Evolutionary conservation across 78 protist genomes (phyloP), one percentile per base, ranked within the genome.

Genomic region (Diacronema lutheri): DNA sequence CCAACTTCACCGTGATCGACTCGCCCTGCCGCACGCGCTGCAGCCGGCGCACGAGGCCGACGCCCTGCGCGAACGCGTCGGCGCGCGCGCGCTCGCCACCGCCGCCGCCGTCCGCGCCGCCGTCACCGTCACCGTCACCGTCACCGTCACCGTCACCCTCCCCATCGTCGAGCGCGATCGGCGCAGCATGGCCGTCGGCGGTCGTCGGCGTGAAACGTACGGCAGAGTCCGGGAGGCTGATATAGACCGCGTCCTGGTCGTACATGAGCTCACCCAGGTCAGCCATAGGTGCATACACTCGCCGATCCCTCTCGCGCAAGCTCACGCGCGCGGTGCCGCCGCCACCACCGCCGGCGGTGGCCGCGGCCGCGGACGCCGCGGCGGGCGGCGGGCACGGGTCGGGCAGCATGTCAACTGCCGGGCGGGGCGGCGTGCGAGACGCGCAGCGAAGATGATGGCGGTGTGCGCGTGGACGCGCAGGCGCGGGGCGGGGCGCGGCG

Each of bases 351-450:
- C n/a, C n/a, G 61, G 23, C 44, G 23, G n/a, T 25, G 5, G n/a
- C 46, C 88, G 73, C 31, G 21, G 58, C 62, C 38, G 55, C 21
- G 26, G 55, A 23, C 31, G 20, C 64, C 87, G 20, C 68, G 58
- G 16, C 35, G 56, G 98, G 97, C 41, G 86, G 92, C 25, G 98
- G 98, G 90, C 97, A 95, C 64, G 99, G 99, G 88, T 99, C 99
- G 1, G 84, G 81, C 33, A 98, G 74, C 50, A 44, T 7, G 50
- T 44, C 50, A 7, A 44, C 16, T n/a, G n/a, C n/a, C n/a, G n/a
- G n/a, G n/a, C n/a, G n/a, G n/a, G n/a, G n/a, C n/a, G n/a, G n/a
- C n/a, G n/a, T n/a, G n/a, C n/a, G n/a, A n/a, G n/a, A n/a, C n/a
- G n/a, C n/a, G n/a, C n/a, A n/a, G n/a, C n/a, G n/a, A n/a, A n/a